These are phyloP conservation scores for Calonectria hawksworthii DNA, from an alignment of 2,329 filamentous ascomycete genomes.

Conservation along the genomic window DNA sequence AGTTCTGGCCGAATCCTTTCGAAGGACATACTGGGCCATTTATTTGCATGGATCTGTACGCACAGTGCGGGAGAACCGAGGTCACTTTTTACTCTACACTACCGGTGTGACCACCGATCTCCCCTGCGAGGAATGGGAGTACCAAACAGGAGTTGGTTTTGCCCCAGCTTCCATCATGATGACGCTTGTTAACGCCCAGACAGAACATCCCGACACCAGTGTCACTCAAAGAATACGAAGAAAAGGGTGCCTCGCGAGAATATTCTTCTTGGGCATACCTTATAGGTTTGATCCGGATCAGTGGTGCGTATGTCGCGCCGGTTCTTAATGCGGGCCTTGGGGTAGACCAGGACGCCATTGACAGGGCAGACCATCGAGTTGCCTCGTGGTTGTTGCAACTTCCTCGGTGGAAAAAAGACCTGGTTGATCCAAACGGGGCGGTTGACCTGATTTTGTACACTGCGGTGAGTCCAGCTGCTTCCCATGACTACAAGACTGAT, in stretches of 20 bases:
- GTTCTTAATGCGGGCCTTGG: conserved; percentile 29
- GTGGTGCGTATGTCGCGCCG: conserved; percentile 29
- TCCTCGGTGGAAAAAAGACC: conserved; percentile 28
- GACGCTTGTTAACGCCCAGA: conserved; percentile 12
- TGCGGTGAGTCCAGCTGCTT: conserved; percentile 34
- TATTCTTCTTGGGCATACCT: conserved; percentile 44
- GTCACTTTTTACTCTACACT: conserved; percentile 27
- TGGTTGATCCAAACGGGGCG: conserved; percentile 33
- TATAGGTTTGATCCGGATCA: conserved; percentile 38
- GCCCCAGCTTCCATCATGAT: not conserved
- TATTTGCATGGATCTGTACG: conserved; percentile 40
- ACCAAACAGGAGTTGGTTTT: conserved; percentile 35
- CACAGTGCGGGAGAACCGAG: conserved; percentile 27
- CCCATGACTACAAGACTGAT: not conserved
- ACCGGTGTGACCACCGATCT: conserved; percentile 31
- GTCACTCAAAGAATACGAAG: conserved; percentile 34
- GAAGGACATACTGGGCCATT: conserved; percentile 44
- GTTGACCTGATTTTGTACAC: conserved; percentile 42
- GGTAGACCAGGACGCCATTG: conserved; percentile 18
- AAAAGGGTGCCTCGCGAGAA: not conserved
- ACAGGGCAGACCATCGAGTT: conserved; percentile 33
- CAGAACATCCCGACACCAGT: conserved; percentile 35
- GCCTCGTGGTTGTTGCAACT: conserved; percentile 37
- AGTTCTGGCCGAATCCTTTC: conserved; percentile 41
- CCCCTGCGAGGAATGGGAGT: conserved; percentile 45